A percentile compares a stretch with the other conserved stretches of the same genome.
Evolutionary conservation across 305 asterid species (phyloP).

Genomic region (Caryopteris hybrid): DNA sequence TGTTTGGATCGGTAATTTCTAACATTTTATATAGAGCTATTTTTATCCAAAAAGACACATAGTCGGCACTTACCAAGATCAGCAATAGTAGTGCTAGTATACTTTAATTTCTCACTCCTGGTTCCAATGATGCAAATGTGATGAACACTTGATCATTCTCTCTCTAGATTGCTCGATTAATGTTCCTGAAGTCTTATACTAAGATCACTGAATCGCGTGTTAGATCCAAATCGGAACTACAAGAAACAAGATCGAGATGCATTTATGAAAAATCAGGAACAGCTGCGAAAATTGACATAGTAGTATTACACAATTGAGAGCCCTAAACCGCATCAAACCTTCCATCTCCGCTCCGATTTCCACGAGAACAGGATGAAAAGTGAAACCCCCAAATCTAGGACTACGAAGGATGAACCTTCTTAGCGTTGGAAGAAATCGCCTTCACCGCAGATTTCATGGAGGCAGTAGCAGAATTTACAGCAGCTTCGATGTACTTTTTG

Average conservation of each 20-base stretch:
- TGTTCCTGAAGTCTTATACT: too few species aligned
- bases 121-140: too few species aligned
- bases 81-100: too few species aligned
- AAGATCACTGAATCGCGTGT: neutral
- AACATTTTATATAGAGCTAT: too few species aligned
- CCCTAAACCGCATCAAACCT: neutral
- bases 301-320: neutral
- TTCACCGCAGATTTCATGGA: constrained; percentile 80
- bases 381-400: neutral
- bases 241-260: too few species aligned
- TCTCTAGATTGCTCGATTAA: too few species aligned
- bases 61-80: too few species aligned
- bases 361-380: neutral
- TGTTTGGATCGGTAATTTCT: too few species aligned
- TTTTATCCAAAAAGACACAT: too few species aligned
- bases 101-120: too few species aligned
- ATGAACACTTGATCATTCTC: too few species aligned
- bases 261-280: neutral
- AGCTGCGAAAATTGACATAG: neutral
- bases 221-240: neutral
- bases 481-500: constrained; percentile 69
- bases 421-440: constrained; percentile 44
- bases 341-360: neutral
- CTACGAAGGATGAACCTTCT: constrained; percentile 83
- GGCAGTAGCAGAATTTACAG: constrained; percentile 58